Evolutionary conservation across 257 asterid species (phyloP).

Genomic region (Solanum raphanifolium): DNA sequence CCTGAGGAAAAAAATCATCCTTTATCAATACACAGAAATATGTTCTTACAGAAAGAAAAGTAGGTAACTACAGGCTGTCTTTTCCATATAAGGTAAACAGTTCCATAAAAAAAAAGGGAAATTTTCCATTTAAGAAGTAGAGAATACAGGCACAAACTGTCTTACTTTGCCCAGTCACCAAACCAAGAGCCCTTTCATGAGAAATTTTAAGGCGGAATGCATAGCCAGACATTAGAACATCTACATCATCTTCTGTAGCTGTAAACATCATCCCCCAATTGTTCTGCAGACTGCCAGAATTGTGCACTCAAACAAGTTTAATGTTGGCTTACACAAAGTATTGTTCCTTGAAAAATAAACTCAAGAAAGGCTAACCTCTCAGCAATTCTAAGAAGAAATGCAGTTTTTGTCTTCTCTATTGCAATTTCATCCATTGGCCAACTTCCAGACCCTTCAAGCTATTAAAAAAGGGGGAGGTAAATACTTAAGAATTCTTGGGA

Average conservation of each 20-base stretch:
- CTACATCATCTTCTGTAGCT: conserved; percentile 83
- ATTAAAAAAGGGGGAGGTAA: conserved; percentile 2
- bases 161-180: conserved; percentile 56
- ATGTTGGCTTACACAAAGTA: neutral
- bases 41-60: neutral
- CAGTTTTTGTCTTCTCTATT: conserved; percentile 88
- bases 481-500: neutral
- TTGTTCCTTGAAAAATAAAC: neutral
- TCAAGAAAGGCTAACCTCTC: conserved; percentile 56
- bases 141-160: neutral
- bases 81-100: neutral
- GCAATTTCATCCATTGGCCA: conserved; percentile 97
- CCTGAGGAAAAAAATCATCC: neutral
- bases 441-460: conserved; percentile 98
- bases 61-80: neutral
- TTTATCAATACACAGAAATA: neutral
- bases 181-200: conserved; percentile 83
- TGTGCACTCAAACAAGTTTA: conserved; percentile 16
- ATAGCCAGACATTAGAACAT: conserved; percentile 80
- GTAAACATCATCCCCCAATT: conserved; percentile 53
- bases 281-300: conserved; percentile 59
- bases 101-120: neutral
- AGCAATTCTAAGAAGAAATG: conserved; percentile 85
- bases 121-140: neutral
- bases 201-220: conserved; percentile 87